Percentiles rank a stretch among this genome's conserved stretches.
Evolutionary conservation across 352 stramenopile genomes (phyloP).

Genomic region (Globisporangium solare): DNA sequence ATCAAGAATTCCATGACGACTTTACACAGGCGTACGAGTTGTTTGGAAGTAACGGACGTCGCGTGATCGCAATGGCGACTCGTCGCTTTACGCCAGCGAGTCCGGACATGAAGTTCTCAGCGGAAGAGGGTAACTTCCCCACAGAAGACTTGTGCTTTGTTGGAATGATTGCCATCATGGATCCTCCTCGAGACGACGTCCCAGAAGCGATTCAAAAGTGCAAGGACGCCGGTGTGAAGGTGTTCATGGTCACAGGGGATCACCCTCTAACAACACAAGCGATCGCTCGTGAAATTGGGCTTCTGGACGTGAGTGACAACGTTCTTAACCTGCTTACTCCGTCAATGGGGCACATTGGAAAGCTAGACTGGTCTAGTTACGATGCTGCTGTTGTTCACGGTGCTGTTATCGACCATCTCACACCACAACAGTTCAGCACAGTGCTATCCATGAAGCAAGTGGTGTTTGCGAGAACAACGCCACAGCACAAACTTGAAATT

Average conservation of each 20-base stretch:
- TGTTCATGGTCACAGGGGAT: slow-evolving; percentile 92
- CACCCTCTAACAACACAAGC: slow-evolving; percentile 80
- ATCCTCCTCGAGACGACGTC: slow-evolving; percentile 82
- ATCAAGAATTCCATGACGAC: slow-evolving; percentile 28
- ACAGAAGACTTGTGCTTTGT: slow-evolving; percentile 62
- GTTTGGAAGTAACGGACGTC: slow-evolving; percentile 37
- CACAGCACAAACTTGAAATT: slow-evolving; percentile 28
- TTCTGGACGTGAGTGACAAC: slow-evolving; percentile 43
- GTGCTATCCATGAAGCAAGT: slow-evolving; percentile 50
- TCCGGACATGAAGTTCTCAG: slow-evolving; percentile 19
- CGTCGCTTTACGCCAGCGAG: slow-evolving; percentile 22
- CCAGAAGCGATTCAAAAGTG: slow-evolving; percentile 69
- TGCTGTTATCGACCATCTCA: slow-evolving; percentile 24
- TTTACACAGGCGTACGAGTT: slow-evolving; percentile 48
- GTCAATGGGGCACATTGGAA: slow-evolving; percentile 12
- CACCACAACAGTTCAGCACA: slow-evolving; percentile 24
- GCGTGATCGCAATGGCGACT: slow-evolving; percentile 37
- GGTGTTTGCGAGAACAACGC: slow-evolving; percentile 93
- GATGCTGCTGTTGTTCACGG: slow-evolving; percentile 65
- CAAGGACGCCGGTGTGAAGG: slow-evolving; percentile 82
- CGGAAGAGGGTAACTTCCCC: slow-evolving; percentile 37
- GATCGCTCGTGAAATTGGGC: slow-evolving; percentile 79
- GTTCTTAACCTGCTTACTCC: slow-evolving; percentile 32
- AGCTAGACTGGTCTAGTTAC: slow-evolving; percentile 21
- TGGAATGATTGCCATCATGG: slow-evolving; percentile 90